Evolutionary conservation across 768 basidiomycete genomes (phyloP).

Genomic region (Pholiota conissans): DNA sequence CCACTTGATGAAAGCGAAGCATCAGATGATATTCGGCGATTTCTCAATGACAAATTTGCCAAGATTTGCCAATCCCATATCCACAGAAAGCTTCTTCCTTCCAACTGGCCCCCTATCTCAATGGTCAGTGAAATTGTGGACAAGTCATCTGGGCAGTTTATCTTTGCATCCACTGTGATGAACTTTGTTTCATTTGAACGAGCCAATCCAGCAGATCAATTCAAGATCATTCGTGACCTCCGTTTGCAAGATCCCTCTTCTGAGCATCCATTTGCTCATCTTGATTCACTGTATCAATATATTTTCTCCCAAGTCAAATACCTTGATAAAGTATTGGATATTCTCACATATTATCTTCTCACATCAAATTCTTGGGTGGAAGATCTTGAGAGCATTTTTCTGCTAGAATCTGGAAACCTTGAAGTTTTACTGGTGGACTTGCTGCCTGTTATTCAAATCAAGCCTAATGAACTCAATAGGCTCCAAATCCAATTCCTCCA

Average conservation of each 20-base stretch:
- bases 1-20: not conserved
- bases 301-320: not conserved
- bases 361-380: not conserved
- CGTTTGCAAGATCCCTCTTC: not conserved
- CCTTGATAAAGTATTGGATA: not conserved
- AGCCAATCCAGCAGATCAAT: not conserved
- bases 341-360: not conserved
- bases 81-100: not conserved
- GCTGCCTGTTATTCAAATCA: not conserved
- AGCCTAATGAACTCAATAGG: not conserved
- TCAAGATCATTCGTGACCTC: not conserved
- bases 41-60: slow-evolving; percentile 3
- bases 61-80: slow-evolving; percentile 4
- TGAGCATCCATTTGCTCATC: not conserved
- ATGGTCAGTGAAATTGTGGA: not conserved
- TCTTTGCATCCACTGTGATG: slow-evolving; percentile 5
- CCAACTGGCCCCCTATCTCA: not conserved
- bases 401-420: not conserved
- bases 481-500: not conserved
- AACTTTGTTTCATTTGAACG: not conserved
- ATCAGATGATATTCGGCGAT: slow-evolving; percentile 5
- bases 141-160: slow-evolving; percentile 9
- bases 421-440: not conserved
- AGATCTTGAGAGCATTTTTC: no score
- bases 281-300: slow-evolving; percentile 6